phyloP scores from a whole-genome alignment of 257 asterid genomes.

The Knoxia roxburghii region DNA sequence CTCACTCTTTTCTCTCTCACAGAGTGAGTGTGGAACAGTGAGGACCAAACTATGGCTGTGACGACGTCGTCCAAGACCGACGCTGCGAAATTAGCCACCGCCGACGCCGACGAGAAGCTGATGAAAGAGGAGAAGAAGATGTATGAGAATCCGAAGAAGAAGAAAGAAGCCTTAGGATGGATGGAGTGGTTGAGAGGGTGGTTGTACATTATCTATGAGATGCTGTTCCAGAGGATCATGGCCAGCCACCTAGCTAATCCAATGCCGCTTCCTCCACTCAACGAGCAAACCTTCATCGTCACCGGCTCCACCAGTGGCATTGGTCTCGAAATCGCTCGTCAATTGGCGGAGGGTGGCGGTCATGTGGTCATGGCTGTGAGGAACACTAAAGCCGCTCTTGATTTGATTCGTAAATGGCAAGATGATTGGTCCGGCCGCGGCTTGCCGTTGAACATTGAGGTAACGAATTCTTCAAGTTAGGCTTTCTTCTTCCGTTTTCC shows the following conservation, averaged over 20 bases:
- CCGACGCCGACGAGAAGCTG: constrained; percentile 18
- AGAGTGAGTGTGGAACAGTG: neutral
- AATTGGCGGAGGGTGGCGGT: constrained; percentile 90
- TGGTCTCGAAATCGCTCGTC: constrained; percentile 93
- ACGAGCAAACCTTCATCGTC: constrained; percentile 71
- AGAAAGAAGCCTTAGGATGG: constrained; percentile 79
- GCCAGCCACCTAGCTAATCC: constrained; percentile 90
- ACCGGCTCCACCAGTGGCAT: constrained; percentile 98
- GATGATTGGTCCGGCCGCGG: constrained; percentile 79
- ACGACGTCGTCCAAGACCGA: constrained; percentile 22
- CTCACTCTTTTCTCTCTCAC: neutral
- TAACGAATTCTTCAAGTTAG: constrained; percentile 7
- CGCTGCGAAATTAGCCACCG: constrained; percentile 28
- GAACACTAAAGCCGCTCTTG: constrained; percentile 64
- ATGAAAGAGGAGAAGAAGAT: constrained; percentile 17
- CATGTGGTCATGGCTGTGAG: constrained; percentile 97
- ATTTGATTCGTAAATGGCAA: constrained; percentile 75
- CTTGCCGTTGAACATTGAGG: constrained; percentile 90
- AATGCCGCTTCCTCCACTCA: constrained; percentile 76
- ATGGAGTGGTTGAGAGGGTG: constrained; percentile 81
- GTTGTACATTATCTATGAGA: constrained; percentile 63
- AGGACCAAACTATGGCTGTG: neutral
- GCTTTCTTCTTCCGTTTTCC: neutral
- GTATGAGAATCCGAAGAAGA: constrained; percentile 25
- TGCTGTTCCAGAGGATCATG: constrained; percentile 84